A percentile compares a stretch with the other conserved stretches of the same genome.
Conservation (phyloP, 2,329 filamentous ascomycete species). For the Colletotrichum brevisporum region DNA sequence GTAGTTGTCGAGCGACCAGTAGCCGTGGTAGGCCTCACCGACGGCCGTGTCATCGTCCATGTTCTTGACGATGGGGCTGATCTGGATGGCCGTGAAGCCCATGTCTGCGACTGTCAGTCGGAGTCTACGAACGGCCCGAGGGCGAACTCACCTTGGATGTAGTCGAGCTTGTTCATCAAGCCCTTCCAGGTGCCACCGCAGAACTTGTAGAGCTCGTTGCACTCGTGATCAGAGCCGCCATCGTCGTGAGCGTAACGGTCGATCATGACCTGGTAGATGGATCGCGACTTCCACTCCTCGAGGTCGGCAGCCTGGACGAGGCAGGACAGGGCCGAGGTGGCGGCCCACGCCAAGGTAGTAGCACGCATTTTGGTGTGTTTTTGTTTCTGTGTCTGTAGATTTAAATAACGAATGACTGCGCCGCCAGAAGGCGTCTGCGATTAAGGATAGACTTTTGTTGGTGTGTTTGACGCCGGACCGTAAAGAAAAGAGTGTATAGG, state of each 20-base stretch:
- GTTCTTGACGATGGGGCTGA: slow-evolving; percentile 68
- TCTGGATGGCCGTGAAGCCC: slow-evolving; percentile 63
- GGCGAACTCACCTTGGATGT: slow-evolving; percentile 57
- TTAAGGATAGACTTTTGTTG: slow-evolving; percentile 23
- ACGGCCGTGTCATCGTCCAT: slow-evolving; percentile 43
- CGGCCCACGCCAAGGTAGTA: slow-evolving; percentile 36
- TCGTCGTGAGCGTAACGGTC: slow-evolving; percentile 58
- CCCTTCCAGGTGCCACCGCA: slow-evolving; percentile 67
- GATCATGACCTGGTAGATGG: slow-evolving; percentile 62
- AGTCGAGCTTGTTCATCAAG: slow-evolving; percentile 63
- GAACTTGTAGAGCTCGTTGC: slow-evolving; percentile 57
- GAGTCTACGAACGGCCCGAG: too few relatives aligned
- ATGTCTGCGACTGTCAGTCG: slow-evolving; percentile 13
- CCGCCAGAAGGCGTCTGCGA: slow-evolving; percentile 23
- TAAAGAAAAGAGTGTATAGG: slow-evolving; percentile 34
- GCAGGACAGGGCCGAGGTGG: slow-evolving; percentile 30
- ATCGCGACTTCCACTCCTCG: slow-evolving; percentile 46
- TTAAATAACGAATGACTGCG: slow-evolving; percentile 34
- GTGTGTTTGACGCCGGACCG: slow-evolving; percentile 10
- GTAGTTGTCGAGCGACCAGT: slow-evolving; percentile 56
- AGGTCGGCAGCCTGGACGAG: slow-evolving; percentile 31
- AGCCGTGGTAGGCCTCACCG: slow-evolving; percentile 55
- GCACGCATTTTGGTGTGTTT: slow-evolving; percentile 26
- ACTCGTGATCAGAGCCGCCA: slow-evolving; percentile 58
- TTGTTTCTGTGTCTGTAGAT: neutral